Conservation (phyloP, 352 stramenopile genomes). For the Phytophthora chlamydospora region DNA sequence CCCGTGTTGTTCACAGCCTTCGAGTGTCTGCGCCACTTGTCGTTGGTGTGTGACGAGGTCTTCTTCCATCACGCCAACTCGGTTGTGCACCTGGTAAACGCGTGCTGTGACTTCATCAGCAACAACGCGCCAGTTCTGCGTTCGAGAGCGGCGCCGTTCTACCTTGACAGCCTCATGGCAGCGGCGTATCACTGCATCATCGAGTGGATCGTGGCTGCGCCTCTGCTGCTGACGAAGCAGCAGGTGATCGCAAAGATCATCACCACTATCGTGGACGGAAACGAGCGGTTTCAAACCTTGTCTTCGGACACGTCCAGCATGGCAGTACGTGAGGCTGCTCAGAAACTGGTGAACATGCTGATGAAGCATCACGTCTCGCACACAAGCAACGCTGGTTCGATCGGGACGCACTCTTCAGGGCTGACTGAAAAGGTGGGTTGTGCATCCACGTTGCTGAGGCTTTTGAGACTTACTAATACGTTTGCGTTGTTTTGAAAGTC, state of each 20-base stretch:
- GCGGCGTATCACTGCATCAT: conserved; percentile 84
- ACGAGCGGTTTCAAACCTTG: conserved; percentile 72
- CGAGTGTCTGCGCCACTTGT: conserved; percentile 84
- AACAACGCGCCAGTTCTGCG: conserved; percentile 75
- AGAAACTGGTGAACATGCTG: conserved; percentile 85
- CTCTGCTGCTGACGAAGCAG: conserved; percentile 74
- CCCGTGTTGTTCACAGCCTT: conserved; percentile 88
- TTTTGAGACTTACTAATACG: conserved; percentile 9
- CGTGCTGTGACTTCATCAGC: conserved; percentile 87
- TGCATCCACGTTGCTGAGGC: background rate
- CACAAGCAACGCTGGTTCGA: conserved; percentile 44
- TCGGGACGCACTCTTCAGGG: conserved; percentile 48
- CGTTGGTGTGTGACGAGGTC: conserved; percentile 76
- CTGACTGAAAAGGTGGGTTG: conserved; percentile 68
- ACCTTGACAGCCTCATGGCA: conserved; percentile 84
- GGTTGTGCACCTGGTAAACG: conserved; percentile 82
- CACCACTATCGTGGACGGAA: conserved; percentile 78
- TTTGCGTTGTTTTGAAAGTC: conserved; percentile 34
- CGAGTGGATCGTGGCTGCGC: conserved; percentile 82
- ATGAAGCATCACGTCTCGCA: conserved; percentile 89
- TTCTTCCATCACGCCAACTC: conserved; percentile 80
- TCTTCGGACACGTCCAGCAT: conserved; percentile 53
- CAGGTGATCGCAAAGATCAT: conserved; percentile 85
- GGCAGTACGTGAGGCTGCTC: conserved; percentile 71
- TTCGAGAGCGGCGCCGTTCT: conserved; percentile 78